phyloP scores from a whole-genome alignment of 768 basidiomycete species.

The Suillus luteus region DNA sequence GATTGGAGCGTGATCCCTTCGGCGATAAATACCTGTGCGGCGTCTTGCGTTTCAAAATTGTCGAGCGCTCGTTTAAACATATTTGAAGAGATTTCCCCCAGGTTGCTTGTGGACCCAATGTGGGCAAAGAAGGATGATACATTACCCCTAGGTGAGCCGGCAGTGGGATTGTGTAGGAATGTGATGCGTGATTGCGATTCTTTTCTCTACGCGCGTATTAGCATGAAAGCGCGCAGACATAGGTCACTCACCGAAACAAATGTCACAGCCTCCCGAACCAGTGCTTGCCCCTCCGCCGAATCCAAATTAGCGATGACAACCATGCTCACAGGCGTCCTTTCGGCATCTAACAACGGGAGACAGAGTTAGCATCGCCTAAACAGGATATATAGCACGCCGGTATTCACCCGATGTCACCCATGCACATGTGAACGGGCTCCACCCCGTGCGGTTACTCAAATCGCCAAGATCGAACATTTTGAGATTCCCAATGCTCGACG shows the following conservation, averaged over 20 bases:
- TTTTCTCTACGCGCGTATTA: slow-evolving; percentile 37
- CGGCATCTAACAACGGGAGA: slow-evolving; percentile 14
- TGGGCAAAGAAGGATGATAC: slow-evolving; percentile 1
- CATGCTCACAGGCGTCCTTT: slow-evolving; percentile 42
- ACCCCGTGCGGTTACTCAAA: slow-evolving; percentile 7
- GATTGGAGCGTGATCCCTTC: neutral
- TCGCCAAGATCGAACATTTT: slow-evolving; percentile 28
- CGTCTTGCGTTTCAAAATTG: slow-evolving; percentile 10
- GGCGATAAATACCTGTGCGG: slow-evolving; percentile 42
- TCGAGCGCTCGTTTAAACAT: slow-evolving; percentile 1
- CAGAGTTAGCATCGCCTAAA: slow-evolving; percentile 2
- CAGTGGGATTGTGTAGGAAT: slow-evolving; percentile 73
- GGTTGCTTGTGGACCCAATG: slow-evolving; percentile 3
- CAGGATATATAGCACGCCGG: slow-evolving; percentile 15
- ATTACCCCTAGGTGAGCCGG: neutral
- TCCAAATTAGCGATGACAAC: slow-evolving; percentile 83
- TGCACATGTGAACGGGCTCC: slow-evolving; percentile 25
- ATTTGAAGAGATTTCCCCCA: slow-evolving; percentile 34
- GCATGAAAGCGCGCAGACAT: slow-evolving; percentile 9
- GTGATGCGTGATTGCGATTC: slow-evolving; percentile 59
- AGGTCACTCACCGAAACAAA: slow-evolving; percentile 40
- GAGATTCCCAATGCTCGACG: slow-evolving; percentile 53
- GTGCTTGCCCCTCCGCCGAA: slow-evolving; percentile 51
- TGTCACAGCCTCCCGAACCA: slow-evolving; percentile 64
- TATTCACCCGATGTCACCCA: slow-evolving; percentile 68